Evolutionary conservation across 2,329 filamentous ascomycete species (phyloP).

Genomic region (Trichoderma koningii): DNA sequence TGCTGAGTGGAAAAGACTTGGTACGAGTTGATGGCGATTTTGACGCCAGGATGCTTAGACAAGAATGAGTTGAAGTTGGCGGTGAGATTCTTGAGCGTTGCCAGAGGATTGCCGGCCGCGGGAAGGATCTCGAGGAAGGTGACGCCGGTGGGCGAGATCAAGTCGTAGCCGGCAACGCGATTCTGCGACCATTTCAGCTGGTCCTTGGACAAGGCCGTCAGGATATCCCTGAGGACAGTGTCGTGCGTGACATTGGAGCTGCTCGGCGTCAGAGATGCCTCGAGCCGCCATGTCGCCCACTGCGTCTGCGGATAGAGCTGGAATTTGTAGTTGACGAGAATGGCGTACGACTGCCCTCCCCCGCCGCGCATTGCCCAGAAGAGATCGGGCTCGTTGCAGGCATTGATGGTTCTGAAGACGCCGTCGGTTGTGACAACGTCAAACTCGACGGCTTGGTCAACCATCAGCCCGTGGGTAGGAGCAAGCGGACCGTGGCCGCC

Average conservation of each 20-base stretch:
- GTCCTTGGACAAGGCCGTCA: slow-evolving; percentile 2
- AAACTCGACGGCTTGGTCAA: slow-evolving; percentile 59
- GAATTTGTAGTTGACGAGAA: slow-evolving; percentile 22
- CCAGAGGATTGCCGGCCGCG: slow-evolving; percentile 2
- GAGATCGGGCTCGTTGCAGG: slow-evolving; percentile 51
- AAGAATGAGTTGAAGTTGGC: not conserved
- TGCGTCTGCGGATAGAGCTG: slow-evolving; percentile 3
- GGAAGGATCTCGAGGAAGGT: slow-evolving; percentile 15
- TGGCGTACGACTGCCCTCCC: slow-evolving; percentile 37
- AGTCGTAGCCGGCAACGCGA: slow-evolving; percentile 4
- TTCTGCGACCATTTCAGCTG: not conserved
- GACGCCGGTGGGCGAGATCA: not conserved
- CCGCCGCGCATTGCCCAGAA: slow-evolving; percentile 62
- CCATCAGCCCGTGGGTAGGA: slow-evolving; percentile 58
- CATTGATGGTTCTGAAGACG: slow-evolving; percentile 47
- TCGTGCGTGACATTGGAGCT: slow-evolving; percentile 28
- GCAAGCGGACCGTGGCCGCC: slow-evolving; percentile 60
- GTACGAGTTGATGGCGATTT: slow-evolving; percentile 14
- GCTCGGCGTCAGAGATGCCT: not conserved
- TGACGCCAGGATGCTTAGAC: not conserved
- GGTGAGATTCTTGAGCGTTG: not conserved
- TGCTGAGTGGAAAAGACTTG: not conserved
- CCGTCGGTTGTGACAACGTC: slow-evolving; percentile 57
- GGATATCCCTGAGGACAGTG: not conserved
- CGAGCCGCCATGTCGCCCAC: slow-evolving; percentile 18